These are phyloP conservation scores for Mimosa pudica DNA, from an alignment of 306 rosid species.

Conservation along the genomic window DNA sequence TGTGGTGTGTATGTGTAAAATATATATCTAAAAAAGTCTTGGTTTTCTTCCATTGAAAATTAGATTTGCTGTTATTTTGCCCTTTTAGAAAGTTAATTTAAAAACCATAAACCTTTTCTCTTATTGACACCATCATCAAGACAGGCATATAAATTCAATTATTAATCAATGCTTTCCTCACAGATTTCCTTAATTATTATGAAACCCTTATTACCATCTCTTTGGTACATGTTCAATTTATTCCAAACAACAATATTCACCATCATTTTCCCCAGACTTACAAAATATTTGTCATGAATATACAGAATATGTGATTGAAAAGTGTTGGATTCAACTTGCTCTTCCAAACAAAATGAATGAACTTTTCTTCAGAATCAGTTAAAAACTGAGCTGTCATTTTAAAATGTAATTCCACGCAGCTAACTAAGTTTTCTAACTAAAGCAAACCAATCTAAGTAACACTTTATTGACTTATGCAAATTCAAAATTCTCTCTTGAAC, in stretches of 20 bases:
- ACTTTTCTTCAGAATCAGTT: background rate
- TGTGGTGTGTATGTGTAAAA: too few relatives aligned
- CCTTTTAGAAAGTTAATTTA: slow-evolving; percentile 41
- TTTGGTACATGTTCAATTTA: background rate
- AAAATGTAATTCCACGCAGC: background rate
- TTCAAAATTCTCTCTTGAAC: slow-evolving; percentile 1
- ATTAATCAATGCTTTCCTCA: background rate
- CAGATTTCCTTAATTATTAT: background rate
- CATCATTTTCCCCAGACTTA: background rate
- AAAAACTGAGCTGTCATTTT: background rate
- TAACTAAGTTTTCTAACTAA: slow-evolving; percentile 2
- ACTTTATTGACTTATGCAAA: slow-evolving; percentile 20
- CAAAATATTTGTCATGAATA: background rate
- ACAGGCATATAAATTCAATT: background rate
- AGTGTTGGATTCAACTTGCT: background rate
- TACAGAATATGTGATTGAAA: background rate
- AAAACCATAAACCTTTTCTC: slow-evolving; percentile 35
- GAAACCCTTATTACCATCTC: background rate
- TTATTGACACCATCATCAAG: slow-evolving; percentile 28
- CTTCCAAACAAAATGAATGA: background rate
- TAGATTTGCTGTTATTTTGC: slow-evolving; percentile 31
- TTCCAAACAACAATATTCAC: background rate
- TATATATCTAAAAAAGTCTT: slow-evolving; percentile 23
- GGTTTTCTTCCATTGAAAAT: slow-evolving; percentile 36
- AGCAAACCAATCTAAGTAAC: slow-evolving; percentile 9